Evolutionary conservation across 768 basidiomycete species (phyloP), one percentile per base, ranked within the genome.

Genomic region (Lactarius psammicola): DNA sequence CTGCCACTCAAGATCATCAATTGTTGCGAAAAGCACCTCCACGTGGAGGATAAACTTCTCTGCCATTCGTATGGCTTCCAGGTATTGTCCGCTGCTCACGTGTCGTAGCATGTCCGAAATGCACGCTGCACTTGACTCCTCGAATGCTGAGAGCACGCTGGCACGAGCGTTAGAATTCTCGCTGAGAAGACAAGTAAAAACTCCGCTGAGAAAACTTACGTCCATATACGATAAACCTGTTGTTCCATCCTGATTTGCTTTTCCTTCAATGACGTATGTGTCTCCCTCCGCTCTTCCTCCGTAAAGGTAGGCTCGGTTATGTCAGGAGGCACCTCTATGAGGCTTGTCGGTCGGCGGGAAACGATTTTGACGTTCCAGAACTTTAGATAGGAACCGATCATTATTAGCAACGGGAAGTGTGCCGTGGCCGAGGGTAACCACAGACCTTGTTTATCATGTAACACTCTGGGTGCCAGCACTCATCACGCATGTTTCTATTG

Each of bases 391-490:
- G 40, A 51, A 60, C 51, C 30, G 64, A 67, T 66, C 33, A 54
- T 68, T 11, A 60, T 69, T 17, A 69, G 51, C 40, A 42, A 64
- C 34, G 30, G 23, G 59, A 57, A n/a, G 54, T 30, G 59, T 18
- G 33, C 31, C 34, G 30, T 26, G 44, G n/a, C 28, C 38, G 38
- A 46, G 63, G 31, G 60, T 59, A 36, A 49, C 57, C 10, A 61
- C 57, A 59, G 34, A 96, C 95, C 84, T 98, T 98, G 78, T 98
- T 96, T 71, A 99, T 98, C 96, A 98, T 98, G 77, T 98, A 98
- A 76, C 97, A 99, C 77, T 99, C 97, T 62, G 97, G 97, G 82
- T 99, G 97, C 96, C 97, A 99, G 74, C 96, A 98, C 79, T 99
- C 97, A 78, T 99, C 95, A 70, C 89, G 84, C 84, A 92, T 93